These are phyloP conservation scores for Croton setiger DNA, from an alignment of 441 rosid genomes.

Conservation along the genomic window DNA sequence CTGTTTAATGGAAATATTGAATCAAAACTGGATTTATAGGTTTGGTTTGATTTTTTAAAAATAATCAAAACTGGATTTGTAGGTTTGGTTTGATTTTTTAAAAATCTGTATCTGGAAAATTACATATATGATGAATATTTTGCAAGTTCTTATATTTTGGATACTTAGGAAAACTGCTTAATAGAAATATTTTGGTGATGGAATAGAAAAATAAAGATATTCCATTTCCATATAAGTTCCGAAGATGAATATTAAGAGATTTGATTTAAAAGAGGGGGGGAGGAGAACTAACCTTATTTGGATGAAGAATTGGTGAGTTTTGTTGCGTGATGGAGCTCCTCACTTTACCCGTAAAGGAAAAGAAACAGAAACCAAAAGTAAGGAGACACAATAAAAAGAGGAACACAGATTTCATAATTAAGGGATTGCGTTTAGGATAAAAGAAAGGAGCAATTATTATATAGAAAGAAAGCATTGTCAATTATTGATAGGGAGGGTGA, in stretches of 20 bases:
- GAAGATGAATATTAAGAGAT: no score
- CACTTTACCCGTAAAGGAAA: slow-evolving; percentile 11
- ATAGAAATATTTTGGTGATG: no score
- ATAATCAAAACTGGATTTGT: not conserved
- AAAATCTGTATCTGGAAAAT: no score
- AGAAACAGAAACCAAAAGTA: slow-evolving; percentile 22
- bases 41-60: no score
- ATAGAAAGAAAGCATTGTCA: slow-evolving; percentile 12
- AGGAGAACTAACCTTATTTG: slow-evolving; percentile 28
- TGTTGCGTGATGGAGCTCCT: slow-evolving; percentile 29
- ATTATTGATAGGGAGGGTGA: slow-evolving; percentile 33
- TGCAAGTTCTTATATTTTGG: no score
- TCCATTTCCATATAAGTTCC: no score
- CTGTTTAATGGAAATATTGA: not conserved
- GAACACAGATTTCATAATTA: slow-evolving; percentile 33
- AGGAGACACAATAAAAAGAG: slow-evolving; percentile 29
- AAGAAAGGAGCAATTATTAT: slow-evolving; percentile 1
- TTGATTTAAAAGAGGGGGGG: no score
- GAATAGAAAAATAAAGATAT: no score
- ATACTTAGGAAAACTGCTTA: no score
- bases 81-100: not conserved
- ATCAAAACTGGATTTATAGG: not conserved
- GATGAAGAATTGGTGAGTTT: slow-evolving; percentile 19
- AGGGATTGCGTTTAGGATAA: not conserved
- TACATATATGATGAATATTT: no score